Evolutionary conservation across 192 early-diverging fungal genomes (phyloP), one percentile per base, ranked within the genome.

Genomic region (Linnemannia elongata): DNA sequence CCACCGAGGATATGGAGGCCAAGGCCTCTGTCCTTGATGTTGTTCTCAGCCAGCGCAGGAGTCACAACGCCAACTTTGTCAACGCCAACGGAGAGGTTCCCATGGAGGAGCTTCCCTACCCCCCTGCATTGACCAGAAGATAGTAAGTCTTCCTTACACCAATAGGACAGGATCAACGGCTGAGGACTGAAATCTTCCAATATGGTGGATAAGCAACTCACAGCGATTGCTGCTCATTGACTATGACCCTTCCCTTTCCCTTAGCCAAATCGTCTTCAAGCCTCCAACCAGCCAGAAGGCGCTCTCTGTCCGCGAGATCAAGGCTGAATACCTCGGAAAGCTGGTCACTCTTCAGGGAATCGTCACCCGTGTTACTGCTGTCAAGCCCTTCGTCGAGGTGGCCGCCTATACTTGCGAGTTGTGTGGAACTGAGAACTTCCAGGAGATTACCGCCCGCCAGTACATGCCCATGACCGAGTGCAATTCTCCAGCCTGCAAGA

Each of bases 371-470:
- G 97, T 98, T 38, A 94, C 94, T 27, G 97, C 98, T 77, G 97
- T 99, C 30, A 97, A 98, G 74, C 98, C 98, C 17, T 93, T 97
- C 74, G 92, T 96, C 52, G 92, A 94, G 39, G 97, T 99, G 41
- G 92, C 95, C n/a, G 94, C 96, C 10, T 96, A 97, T 89, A 92
- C 92, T 73, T 99, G 98, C 90, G 98, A 99, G 81, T 91, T 94
- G 55, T 99, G 98, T 89, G 97, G 98, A 36, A 89, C 94, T 86
- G 98, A 99, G 90, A 94, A 97, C 75, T 99, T 98, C 91, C 97
- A 99, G 90, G 96, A 97, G 89, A 95, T 98, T 69, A 93, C 92
- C 42, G 80, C 90, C 54, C 92, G 93, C 68, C 92, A 94, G 82
- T 96, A 94, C 83, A 94, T 93, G 66, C 97, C 97, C 10, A 88